Evolutionary conservation across 2,329 filamentous ascomycete genomes (phyloP), one percentile per base, ranked within the genome.

Genomic region (Zasmidium cellare): DNA sequence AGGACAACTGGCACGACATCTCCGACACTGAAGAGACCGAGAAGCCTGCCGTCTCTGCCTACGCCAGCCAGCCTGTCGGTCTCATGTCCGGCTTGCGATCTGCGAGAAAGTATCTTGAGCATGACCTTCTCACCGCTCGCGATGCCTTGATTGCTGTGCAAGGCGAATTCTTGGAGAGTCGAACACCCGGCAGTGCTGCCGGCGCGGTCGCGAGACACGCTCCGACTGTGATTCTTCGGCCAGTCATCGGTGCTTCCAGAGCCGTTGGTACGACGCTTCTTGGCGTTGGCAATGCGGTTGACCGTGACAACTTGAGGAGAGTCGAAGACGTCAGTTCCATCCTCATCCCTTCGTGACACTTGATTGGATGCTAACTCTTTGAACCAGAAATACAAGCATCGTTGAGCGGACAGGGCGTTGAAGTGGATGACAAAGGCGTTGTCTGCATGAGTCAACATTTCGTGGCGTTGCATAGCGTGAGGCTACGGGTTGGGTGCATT

Each of bases 131-230:
- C 41, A 80, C 92, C 46, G 91, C 94, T 0, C 82, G 88, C 56
- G 92, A 99, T 75, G 94, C 93, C 9, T 91, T 99, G 57, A 93
- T 99, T 67, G 94, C 93, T 1, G 91, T 99, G 23, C 93, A 94
- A 0, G 90, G 89, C 0, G 93, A 97, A 72, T 85, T 96, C 0
- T 88, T 96, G 80, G 92, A 97, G 69, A 92, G 89, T 68, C 84
- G 86, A 20, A 92, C 86, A 58, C 92, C 93, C 0, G 85, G 87
- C 45, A 91, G 90, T 1, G 91, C 90, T 1, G 91, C 91, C 14
- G 86, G 80, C 68, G 92, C 89, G 1, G 86, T 99, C 18, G 82
- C 88, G 60, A 88, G 84, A 72, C 85, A 90, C 66, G 92, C 92
- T 25, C 94, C 94, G n/a, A 97, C 92, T 0, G 91, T 97, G 19